Base-by-base conservation (phyloP, 2,329 filamentous ascomycete genomes). In the Xylaria sp. region DNA sequence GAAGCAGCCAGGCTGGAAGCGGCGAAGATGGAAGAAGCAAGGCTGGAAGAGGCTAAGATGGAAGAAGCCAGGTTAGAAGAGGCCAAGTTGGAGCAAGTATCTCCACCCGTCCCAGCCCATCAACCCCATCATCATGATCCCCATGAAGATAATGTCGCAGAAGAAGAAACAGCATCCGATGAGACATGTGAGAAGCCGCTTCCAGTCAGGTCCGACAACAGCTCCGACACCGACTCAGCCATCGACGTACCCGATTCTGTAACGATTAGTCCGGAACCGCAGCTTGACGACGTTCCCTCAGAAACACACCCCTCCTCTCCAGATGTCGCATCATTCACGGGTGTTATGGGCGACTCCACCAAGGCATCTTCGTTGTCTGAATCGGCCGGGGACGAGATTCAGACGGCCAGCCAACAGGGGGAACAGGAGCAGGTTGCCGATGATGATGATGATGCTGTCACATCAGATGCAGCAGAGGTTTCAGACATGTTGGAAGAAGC, bases 11-110 rank as follows among this genome's bases (percentile, higher is more conserved):
- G 77, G 71, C 77, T 76, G 74, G 69, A 11, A 59, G 69, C 8
- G 67, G 70, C 37, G 13, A 71, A 73, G 63, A 92, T 96, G 90
- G 97, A 95, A 76, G 94, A 94, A 7, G 82, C 97, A 76, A 90
- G 96, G 74, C 75, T 97, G 66, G 84, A 93, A 56, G 94, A 95
- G 74, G 91, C 91, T 73, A 86, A 77, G 71, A 77, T 76, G 74
- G 69, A 11, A 59, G 69, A 9, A 66, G 70, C 37, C n/a, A 71
- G 73, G 1, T 5, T 76, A 74, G 69, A 10, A 59, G 69, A 9
- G 67, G 70, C 35, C n/a, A 71, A 74, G 44, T 62, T 66, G 10
- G 58, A 67, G 11, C 64, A 42, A 42, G 37, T 42, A 13, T 13
- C 37, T 42, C 37, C 8, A 8, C 8, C 37, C 37, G 23, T 30